A percentile compares a stretch with the other conserved stretches of the same genome.
Evolutionary conservation across 192 early-diverging fungal genomes (phyloP).

Genomic region (Glomus cerebriforme): DNA sequence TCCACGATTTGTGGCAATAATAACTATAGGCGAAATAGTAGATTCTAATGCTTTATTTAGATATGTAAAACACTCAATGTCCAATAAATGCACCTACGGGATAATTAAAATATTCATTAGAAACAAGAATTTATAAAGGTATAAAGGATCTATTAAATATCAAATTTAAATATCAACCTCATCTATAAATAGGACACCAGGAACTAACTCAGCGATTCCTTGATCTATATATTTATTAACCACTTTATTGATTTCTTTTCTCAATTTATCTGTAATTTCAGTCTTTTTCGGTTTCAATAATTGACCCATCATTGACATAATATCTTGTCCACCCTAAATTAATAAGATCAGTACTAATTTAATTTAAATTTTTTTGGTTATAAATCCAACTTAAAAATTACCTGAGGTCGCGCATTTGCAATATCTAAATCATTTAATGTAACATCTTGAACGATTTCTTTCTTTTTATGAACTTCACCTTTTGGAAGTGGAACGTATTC

Average conservation of each 20-base stretch:
- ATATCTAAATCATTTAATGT: slow-evolving; percentile 97
- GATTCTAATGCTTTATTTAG: slow-evolving; percentile 98
- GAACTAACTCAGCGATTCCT: slow-evolving; percentile 94
- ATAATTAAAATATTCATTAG: background rate
- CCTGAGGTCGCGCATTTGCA: slow-evolving; percentile 92
- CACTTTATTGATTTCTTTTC: slow-evolving; percentile 98
- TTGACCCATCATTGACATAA: slow-evolving; percentile 98
- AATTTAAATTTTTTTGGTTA: too few species aligned
- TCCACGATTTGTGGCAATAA: slow-evolving; percentile 97
- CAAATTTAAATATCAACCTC: slow-evolving; percentile 57
- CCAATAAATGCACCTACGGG: slow-evolving; percentile 90
- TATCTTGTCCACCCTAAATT: slow-evolving; percentile 88
- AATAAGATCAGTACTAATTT: background rate
- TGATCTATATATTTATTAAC: slow-evolving; percentile 99
- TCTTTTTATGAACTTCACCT: slow-evolving; percentile 99
- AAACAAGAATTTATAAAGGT: too few species aligned
- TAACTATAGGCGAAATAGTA: slow-evolving; percentile 92
- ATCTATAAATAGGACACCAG: slow-evolving; percentile 98
- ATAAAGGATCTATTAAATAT: background rate
- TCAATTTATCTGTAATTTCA: slow-evolving; percentile 97
- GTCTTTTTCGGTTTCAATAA: slow-evolving; percentile 99
- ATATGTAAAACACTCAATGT: slow-evolving; percentile 99
- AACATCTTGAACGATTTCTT: slow-evolving; percentile 97
- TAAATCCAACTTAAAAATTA: slow-evolving; percentile 20
- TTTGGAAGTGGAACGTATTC: slow-evolving; percentile 98